A percentile compares a stretch with the other conserved stretches of the same genome.
These are phyloP conservation scores for Xylaria sp. DNA, from an alignment of 2,329 filamentous ascomycete genomes.

Conservation along the genomic window DNA sequence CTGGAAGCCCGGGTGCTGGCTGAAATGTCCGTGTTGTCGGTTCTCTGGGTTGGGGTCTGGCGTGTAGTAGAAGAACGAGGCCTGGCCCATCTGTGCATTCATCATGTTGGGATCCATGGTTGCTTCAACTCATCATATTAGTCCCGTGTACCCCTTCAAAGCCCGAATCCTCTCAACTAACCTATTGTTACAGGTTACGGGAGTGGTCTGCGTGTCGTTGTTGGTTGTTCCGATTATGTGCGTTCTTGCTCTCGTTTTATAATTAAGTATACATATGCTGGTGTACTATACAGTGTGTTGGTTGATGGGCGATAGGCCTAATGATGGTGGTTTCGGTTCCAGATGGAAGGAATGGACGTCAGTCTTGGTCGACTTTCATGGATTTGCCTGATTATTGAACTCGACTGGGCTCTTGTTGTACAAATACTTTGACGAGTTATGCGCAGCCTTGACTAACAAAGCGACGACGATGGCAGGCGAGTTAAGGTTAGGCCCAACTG, in stretches of 20 bases:
- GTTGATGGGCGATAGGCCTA: constrained; percentile 42
- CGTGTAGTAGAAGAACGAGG: constrained; percentile 86
- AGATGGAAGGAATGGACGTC: constrained; percentile 42
- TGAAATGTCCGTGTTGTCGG: constrained; percentile 78
- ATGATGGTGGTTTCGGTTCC: constrained; percentile 45
- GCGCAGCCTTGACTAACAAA: constrained; percentile 34
- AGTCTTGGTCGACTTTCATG: constrained; percentile 34
- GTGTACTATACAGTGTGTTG: constrained; percentile 40
- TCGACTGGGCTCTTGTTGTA: constrained; percentile 40
- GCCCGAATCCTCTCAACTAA: constrained; percentile 25
- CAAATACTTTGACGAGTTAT: constrained; percentile 35
- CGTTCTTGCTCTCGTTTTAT: constrained; percentile 34
- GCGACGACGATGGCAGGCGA: constrained; percentile 29
- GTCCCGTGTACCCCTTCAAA: constrained; percentile 30
- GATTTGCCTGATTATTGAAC: constrained; percentile 40
- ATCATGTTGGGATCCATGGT: constrained; percentile 71
- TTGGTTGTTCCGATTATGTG: constrained; percentile 19
- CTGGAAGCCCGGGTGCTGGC: constrained; percentile 64
- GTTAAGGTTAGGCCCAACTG: constrained; percentile 33
- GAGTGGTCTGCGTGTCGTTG: constrained; percentile 25
- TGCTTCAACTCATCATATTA: constrained; percentile 37
- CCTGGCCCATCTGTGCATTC: constrained; percentile 68
- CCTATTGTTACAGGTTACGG: constrained; percentile 41
- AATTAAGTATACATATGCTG: constrained; percentile 43
- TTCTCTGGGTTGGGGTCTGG: constrained; percentile 75